Evolutionary conservation across 768 basidiomycete genomes (phyloP).

Genomic region (Mycena venus): DNA sequence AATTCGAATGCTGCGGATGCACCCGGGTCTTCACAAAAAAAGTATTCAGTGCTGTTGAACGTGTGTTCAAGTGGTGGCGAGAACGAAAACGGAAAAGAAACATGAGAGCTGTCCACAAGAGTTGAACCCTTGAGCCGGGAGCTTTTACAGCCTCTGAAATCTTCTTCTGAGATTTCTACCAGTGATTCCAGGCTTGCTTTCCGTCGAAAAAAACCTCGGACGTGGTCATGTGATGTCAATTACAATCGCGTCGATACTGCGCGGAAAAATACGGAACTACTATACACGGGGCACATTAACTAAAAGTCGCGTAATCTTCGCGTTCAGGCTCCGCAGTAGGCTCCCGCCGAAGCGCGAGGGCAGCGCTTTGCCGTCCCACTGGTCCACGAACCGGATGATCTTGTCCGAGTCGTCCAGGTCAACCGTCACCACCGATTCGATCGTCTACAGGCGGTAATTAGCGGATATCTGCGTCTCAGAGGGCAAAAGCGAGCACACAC

Average conservation of each 20-base stretch:
- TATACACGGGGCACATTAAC: constrained; percentile 55
- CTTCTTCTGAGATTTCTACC: too few species aligned
- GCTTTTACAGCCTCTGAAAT: too few species aligned
- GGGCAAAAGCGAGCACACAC: constrained; percentile 52
- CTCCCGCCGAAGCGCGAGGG: constrained; percentile 63
- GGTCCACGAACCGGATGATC: constrained; percentile 70
- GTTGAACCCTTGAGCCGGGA: too few species aligned
- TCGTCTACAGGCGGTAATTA: constrained; percentile 50
- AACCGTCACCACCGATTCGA: constrained; percentile 72
- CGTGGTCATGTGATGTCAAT: not conserved
- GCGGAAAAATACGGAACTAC: not conserved
- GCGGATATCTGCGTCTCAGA: too few species aligned
- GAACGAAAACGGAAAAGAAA: too few species aligned
- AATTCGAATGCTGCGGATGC: too few species aligned
- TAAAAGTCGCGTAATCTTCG: constrained; percentile 66
- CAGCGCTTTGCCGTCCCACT: constrained; percentile 69
- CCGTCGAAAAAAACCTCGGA: not conserved
- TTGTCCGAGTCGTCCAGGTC: constrained; percentile 76
- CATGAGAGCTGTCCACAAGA: too few species aligned
- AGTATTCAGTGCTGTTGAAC: too few species aligned
- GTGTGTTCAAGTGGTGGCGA: too few species aligned
- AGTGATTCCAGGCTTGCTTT: too few species aligned
- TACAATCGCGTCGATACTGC: not conserved
- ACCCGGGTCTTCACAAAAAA: too few species aligned
- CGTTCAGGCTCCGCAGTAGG: constrained; percentile 64